Evolutionary conservation across 108 stramenopile species (phyloP).

Genomic region (Epipyxis sp.): DNA sequence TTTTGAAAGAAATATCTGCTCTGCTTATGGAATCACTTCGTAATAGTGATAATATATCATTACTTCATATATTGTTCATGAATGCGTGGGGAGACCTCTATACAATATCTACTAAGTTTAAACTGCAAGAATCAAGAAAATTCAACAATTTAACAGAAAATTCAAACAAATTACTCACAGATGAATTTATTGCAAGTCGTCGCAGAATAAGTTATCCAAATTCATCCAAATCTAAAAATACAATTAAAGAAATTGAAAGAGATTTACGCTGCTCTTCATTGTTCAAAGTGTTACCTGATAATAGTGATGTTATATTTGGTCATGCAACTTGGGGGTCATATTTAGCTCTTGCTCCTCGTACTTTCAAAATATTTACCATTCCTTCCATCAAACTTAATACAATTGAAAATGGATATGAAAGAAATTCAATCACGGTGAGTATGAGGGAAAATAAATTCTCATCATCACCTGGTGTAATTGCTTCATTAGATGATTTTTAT

Average conservation of each 20-base stretch:
- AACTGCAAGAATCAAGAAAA: background rate
- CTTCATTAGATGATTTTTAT: conserved; percentile 27
- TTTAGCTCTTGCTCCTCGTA: conserved; percentile 11
- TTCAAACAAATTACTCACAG: no score
- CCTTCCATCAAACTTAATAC: background rate
- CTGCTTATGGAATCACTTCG: no score
- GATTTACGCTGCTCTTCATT: conserved; percentile 8
- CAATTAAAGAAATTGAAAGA: background rate
- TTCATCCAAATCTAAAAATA: no score
- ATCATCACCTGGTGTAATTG: conserved; percentile 20
- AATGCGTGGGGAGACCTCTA: conserved; percentile 25
- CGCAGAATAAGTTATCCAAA: no score
- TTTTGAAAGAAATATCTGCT: no score
- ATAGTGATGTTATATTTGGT: conserved; percentile 18
- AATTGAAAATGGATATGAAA: conserved; percentile 4
- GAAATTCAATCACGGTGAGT: no score
- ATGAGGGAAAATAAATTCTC: conserved; percentile 16
- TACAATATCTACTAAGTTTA: background rate
- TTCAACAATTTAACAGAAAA: no score
- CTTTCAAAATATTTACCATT: conserved; percentile 2
- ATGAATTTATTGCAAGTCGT: no score
- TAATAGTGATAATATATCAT: background rate
- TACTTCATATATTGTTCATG: conserved; percentile 14
- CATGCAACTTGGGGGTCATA: conserved; percentile 25
- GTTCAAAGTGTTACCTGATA: conserved; percentile 14